Percentiles rank a stretch among this genome's conserved stretches.
These are phyloP conservation scores for Hortiboletus campestris DNA, from an alignment of 768 basidiomycete genomes.

Conservation along the genomic window DNA sequence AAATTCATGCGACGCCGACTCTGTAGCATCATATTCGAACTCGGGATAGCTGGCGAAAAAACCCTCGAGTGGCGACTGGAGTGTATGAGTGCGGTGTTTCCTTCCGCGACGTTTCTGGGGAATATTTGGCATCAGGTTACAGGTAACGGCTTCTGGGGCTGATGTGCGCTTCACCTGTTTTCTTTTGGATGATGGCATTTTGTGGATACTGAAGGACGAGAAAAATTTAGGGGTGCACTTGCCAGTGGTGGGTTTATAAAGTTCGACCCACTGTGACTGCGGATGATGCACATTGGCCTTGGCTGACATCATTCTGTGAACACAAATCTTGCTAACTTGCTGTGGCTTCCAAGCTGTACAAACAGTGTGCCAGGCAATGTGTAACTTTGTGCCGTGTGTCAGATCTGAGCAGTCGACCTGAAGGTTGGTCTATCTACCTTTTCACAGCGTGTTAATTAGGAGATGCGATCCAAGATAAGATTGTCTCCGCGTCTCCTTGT, in stretches of 20 bases:
- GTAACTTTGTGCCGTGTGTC: too few species aligned
- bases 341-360: background rate
- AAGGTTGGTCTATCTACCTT: background rate
- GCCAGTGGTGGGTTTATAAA: background rate
- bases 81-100: background rate
- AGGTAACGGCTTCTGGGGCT: background rate
- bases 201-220: background rate
- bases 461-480: conserved; percentile 3
- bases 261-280: background rate
- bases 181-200: background rate
- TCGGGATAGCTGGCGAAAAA: conserved; percentile 1
- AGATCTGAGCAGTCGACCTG: background rate
- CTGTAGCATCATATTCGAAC: conserved; percentile 5
- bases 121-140: background rate
- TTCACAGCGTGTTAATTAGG: background rate
- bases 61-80: background rate
- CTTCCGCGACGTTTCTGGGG: background rate
- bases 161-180: background rate
- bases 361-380: too few species aligned
- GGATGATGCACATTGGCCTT: background rate
- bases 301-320: conserved; percentile 1
- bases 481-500: too few species aligned
- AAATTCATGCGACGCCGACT: conserved; percentile 13
- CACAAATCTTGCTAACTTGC: background rate
- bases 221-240: background rate